Evolutionary conservation across 108 stramenopile species (phyloP).

Genomic region (Bacterosira constricta): DNA sequence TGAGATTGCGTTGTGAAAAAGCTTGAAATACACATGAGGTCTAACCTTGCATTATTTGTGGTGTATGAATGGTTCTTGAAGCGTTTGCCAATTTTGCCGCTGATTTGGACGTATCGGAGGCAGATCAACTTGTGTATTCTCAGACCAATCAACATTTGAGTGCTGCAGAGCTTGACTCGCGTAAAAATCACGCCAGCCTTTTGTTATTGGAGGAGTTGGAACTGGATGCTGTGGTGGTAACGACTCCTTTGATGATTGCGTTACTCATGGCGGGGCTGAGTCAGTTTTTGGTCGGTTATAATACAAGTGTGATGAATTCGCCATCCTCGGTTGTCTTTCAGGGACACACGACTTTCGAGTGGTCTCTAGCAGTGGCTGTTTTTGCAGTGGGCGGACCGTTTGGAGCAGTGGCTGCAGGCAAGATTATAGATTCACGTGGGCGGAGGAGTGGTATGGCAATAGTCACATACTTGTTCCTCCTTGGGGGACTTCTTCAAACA

Average conservation of each 20-base stretch:
- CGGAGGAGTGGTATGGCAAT: slow-evolving; percentile 66
- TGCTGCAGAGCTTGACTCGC: slow-evolving; percentile 33
- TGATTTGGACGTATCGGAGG: slow-evolving; percentile 57
- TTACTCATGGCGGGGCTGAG: slow-evolving; percentile 54
- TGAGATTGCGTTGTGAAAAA: too few species aligned
- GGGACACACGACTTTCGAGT: slow-evolving; percentile 65
- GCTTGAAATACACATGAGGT: too few species aligned
- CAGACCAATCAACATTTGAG: slow-evolving; percentile 12
- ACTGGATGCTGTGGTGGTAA: slow-evolving; percentile 13
- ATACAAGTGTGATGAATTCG: slow-evolving; percentile 84
- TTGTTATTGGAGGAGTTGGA: slow-evolving; percentile 35
- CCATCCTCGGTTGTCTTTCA: slow-evolving; percentile 74
- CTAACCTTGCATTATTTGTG: too few species aligned
- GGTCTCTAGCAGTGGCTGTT: slow-evolving; percentile 80
- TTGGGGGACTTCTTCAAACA: slow-evolving; percentile 48
- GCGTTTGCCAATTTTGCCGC: slow-evolving; percentile 75
- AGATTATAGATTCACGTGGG: slow-evolving; percentile 22
- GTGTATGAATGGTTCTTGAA: too few species aligned
- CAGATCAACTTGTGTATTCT: slow-evolving; percentile 10
- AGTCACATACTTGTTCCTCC: slow-evolving; percentile 61
- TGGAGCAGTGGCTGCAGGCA: slow-evolving; percentile 63
- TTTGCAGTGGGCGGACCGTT: slow-evolving; percentile 85
- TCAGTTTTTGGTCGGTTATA: slow-evolving; percentile 85
- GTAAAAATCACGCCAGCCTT: slow-evolving; percentile 39
- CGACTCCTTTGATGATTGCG: slow-evolving; percentile 28